Base-by-base conservation (phyloP, 2,329 filamentous ascomycete genomes). In the Nectriaceae sp. region DNA sequence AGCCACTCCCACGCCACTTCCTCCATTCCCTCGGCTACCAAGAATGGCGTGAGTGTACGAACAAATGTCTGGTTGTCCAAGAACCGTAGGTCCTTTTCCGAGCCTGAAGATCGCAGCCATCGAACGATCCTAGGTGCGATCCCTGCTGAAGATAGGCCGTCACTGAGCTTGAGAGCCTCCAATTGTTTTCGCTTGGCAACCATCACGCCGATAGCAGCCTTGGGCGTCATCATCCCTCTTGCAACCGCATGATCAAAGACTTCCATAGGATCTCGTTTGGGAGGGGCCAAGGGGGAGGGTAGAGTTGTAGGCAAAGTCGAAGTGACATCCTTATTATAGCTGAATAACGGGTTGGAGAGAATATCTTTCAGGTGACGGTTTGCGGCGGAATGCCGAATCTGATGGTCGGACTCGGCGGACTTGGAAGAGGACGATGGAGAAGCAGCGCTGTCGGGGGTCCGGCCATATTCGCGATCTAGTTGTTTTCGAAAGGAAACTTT, bases 401-500 rank as follows among this genome's bases (percentile, higher is more conserved):
- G 56, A 18, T 52, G 43, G 20, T 42, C 50, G 11, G 51, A 22
- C 21, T 62, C 59, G 26, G 47, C 38, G 36, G 51, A 24, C 42
- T 56, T 59, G 38, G 59, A 42, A 44, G 51, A 22, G 31, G 51
- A 16, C n/a, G 42, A 51, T 10, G 49, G 49, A 26, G 26, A 8
- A 15, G 26, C 26, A 8, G 39, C 54, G 31, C 54, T 53, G 8
- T 71, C 61, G 15, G 65, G 54, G 22, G 70, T 60, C 60, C 68
- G 75, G 50, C 79, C 79, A 57, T 84, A 77, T 59, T 84, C 80
- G 37, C 68, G 72, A 57, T 83, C 79, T n/a, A 84, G 76, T 22
- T 82, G 76, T 46, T 73, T 73, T 43, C 80, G 75, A 61, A 84
- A 84, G 3, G 80, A 83, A 5, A 71, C 66, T 42, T 81, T 84